Percentiles rank a stretch among this genome's conserved stretches.
phyloP scores from a whole-genome alignment of 1,284 basidiomycete species.

The Leccinum solheimii region DNA sequence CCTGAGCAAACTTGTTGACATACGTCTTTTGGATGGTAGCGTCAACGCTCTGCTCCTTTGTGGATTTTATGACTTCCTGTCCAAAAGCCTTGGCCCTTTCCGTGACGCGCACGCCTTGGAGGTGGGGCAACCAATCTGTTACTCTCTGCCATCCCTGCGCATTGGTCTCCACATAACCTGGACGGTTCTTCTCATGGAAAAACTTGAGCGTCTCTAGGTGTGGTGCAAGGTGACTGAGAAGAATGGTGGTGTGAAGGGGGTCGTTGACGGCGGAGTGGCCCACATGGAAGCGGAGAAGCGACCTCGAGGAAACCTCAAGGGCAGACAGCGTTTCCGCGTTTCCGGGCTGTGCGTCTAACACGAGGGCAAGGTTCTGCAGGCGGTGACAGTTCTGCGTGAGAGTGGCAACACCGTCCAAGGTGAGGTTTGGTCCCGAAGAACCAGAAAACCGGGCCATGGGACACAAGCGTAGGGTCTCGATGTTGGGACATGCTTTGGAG shows the following conservation, averaged over 20 bases:
- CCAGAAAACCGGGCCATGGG: slow-evolving; percentile 64
- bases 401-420: slow-evolving; percentile 57
- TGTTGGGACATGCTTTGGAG: slow-evolving; percentile 59
- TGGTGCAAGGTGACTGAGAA: slow-evolving; percentile 74
- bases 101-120: slow-evolving; percentile 61
- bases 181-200: slow-evolving; percentile 74
- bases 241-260: slow-evolving; percentile 63
- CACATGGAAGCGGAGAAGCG: slow-evolving; percentile 65
- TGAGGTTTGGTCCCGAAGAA: slow-evolving; percentile 48
- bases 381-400: slow-evolving; percentile 58
- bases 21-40: slow-evolving; percentile 48
- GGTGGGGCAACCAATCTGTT: slow-evolving; percentile 62
- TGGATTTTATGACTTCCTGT: slow-evolving; percentile 28
- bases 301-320: slow-evolving; percentile 54
- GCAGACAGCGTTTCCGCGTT: slow-evolving; percentile 47
- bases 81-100: slow-evolving; percentile 53
- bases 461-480: slow-evolving; percentile 66
- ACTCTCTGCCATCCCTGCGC: slow-evolving; percentile 67
- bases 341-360: slow-evolving; percentile 57
- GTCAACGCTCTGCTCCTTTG: slow-evolving; percentile 54
- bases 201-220: slow-evolving; percentile 64
- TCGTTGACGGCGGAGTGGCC: slow-evolving; percentile 73
- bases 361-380: slow-evolving; percentile 63
- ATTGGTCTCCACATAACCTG: slow-evolving; percentile 64
- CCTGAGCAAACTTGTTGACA: slow-evolving; percentile 50